Evolutionary conservation across 2,329 filamentous ascomycete species (phyloP), one percentile per base, ranked within the genome.

Genomic region (Botrytis paeoniae): DNA sequence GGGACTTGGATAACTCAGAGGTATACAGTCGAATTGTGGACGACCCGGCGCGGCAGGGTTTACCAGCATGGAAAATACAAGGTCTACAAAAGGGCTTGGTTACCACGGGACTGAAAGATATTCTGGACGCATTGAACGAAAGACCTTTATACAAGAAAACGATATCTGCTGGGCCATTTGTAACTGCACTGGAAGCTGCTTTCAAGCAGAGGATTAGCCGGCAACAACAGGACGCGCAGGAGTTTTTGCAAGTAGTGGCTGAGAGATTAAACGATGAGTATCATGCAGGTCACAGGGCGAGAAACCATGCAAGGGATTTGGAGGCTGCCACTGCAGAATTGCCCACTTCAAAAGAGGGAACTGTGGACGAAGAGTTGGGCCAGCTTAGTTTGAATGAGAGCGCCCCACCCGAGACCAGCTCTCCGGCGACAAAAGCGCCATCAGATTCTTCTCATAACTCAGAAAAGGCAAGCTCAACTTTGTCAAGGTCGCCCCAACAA

Each of bases 191-290:
- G 69, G 96, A 99, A 83, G 85, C 86, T 43, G 94, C 95, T 0
- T 99, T 98, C 80, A 89, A 90, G 72, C 95, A 97, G 79, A 90
- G 93, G 78, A 97, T 99, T 78, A 98, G 93, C 80, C 88, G 95
- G 71, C 94, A 96, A 80, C 96, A 99, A 83, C 96, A 99, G 82
- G 96, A 99, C 84, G 96, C 96, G 18, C 96, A 99, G 80, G 96
- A 99, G 82, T 98, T 99, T 76, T 83, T 99, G 72, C 96, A 99
- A 83, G 91, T 98, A 68, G 92, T 99, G 20, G 92, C 94, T 4
- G 95, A 99, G 84, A 88, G 95, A 70, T 85, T 99, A 72, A 94
- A 93, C 79, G 96, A 99, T 80, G 96, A 99, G 82, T 97, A 98
- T 79, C 91, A 97, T 80, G 94, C 94, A 6, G 94, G 94, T 1